These are phyloP conservation scores for Grosmannia penicillata DNA, from an alignment of 2,329 filamentous ascomycete species.

Conservation along the genomic window DNA sequence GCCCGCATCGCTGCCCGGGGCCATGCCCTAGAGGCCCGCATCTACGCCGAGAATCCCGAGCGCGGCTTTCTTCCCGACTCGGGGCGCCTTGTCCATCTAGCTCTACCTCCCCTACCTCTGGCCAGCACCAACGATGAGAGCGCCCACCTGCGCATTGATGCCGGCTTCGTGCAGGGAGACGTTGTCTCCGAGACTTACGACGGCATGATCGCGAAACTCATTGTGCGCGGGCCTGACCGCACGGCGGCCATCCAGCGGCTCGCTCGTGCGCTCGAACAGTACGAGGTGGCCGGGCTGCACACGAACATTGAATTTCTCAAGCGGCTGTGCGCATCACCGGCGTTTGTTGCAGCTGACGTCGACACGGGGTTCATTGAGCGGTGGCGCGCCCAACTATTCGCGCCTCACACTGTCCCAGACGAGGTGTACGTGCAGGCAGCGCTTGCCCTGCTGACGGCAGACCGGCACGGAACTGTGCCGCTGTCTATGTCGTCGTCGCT, in stretches of 20 bases:
- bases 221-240: conserved; percentile 68
- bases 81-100: conserved; percentile 70
- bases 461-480: no score
- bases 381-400: conserved; percentile 66
- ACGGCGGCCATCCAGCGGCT: conserved; percentile 74
- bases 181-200: conserved; percentile 92
- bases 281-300: conserved; percentile 82
- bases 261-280: conserved; percentile 64
- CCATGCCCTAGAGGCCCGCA: conserved; percentile 86
- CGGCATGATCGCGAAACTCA: conserved; percentile 97
- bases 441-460: conserved; percentile 51
- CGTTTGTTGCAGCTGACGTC: conserved; percentile 75
- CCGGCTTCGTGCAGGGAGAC: conserved; percentile 82
- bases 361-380: conserved; percentile 96
- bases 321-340: conserved; percentile 62
- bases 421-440: conserved; percentile 82
- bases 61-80: conserved; percentile 91
- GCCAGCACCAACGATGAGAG: conserved; percentile 18
- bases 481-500: not conserved
- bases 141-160: conserved; percentile 75
- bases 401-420: conserved; percentile 39
- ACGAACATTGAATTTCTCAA: conserved; percentile 98
- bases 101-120: conserved; percentile 41
- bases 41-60: conserved; percentile 91
- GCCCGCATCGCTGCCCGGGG: conserved; percentile 59